Evolutionary conservation across 805 yeast genomes (phyloP).

Genomic region (Wickerhamomyces xylosicus): DNA sequence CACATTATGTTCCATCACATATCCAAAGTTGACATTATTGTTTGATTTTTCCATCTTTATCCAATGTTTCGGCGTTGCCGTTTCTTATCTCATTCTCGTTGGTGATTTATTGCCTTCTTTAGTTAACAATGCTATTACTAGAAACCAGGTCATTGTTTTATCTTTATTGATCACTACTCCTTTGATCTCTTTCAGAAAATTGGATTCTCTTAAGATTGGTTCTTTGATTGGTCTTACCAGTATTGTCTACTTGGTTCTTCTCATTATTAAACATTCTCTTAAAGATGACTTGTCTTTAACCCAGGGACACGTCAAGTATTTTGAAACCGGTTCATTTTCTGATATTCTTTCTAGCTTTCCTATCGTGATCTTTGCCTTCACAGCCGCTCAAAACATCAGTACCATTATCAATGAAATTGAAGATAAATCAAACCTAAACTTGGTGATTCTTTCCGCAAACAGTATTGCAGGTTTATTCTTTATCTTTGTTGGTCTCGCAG

Average conservation of each 20-base stretch:
- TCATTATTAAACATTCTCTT: conserved; percentile 42
- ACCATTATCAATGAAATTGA: conserved; percentile 64
- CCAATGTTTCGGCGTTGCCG: conserved; percentile 73
- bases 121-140: conserved; percentile 29
- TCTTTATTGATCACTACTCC: conserved; percentile 51
- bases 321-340: conserved; percentile 30
- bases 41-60: conserved; percentile 68
- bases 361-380: conserved; percentile 68
- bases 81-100: conserved; percentile 60
- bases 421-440: conserved; percentile 39
- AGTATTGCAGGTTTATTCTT: conserved; percentile 47
- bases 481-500: conserved; percentile 52
- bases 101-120: conserved; percentile 69
- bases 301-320: conserved; percentile 32
- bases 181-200: conserved; percentile 44
- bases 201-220: conserved; percentile 64
- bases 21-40: conserved; percentile 58
- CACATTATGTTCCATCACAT: conserved; percentile 58
- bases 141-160: conserved; percentile 33
- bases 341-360: conserved; percentile 56
- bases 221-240: conserved; percentile 62
- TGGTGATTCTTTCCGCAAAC: conserved; percentile 40
- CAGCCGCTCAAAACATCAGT: conserved; percentile 76
- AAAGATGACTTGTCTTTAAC: conserved; percentile 34
- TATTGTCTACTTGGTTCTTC: conserved; percentile 47